Evolutionary conservation across 106 monocot species (phyloP), one percentile per base, ranked within the genome.

Genomic region (Dendrobium chrysotoxum): DNA sequence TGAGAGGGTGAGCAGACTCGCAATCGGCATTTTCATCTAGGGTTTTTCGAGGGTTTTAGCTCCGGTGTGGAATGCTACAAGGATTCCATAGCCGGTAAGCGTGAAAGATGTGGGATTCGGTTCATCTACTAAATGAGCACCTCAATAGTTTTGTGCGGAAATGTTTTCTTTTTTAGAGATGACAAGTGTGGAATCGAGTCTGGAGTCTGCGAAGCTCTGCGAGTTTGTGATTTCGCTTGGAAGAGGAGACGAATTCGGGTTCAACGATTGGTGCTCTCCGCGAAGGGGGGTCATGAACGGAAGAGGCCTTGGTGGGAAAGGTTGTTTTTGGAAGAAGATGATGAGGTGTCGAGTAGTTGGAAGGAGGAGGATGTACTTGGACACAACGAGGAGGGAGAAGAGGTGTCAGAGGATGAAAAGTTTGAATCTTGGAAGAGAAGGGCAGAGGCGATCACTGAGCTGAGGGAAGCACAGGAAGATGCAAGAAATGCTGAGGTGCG

Each of bases 371-470:
- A 93, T 28, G 89, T 84, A 65, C 79, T 88, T 11, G 76, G 72
- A 13, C 78, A 77, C 31, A 83, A 80, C 18, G 30, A 21, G 20
- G 81, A 47, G 4, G 86, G 30, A 25, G 82, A 54, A 5, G 81
- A 78, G 5, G 20, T 46, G 46, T 61, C 78, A 3, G 85, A 85
- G 28, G 75, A 77, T 28, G 86, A 93, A 77, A 90, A 88, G 71
- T 96, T 96, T 7, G 89, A 91, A 28, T 79, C 92, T 38, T 99
- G 98, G 95, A 99, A 85, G 89, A 91, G 87, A 74, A 89, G 79
- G 66, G 98, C 98, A 2, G 98, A 95, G 86, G 95, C 92, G 5
- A 92, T 98, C n/a, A 83, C 92, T 0, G 98, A 98, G 82, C 80
- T 98, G 81, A 81, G 89, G 75, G 91, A 98, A 25, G 92, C 98